Conservation (phyloP, 1,284 basidiomycete species). For the Neotropicomus parvogracilis region DNA sequence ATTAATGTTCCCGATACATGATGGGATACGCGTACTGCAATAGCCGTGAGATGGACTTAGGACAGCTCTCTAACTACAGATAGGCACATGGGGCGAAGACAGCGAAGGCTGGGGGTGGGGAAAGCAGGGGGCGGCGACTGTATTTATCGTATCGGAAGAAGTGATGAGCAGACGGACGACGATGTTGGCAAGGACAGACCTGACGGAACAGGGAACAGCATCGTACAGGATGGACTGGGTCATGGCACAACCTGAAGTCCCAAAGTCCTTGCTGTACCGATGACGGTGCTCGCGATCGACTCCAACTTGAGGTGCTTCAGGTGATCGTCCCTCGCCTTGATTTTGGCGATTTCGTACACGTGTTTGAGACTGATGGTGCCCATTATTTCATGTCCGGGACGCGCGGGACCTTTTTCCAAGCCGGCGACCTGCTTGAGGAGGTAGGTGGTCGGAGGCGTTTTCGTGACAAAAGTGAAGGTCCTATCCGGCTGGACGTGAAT, state of each 20-base stretch:
- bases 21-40: conserved; percentile 21
- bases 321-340: conserved; percentile 89
- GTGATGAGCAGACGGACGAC: conserved; percentile 22
- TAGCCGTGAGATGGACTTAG: conserved; percentile 15
- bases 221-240: conserved; percentile 32
- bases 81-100: conserved; percentile 13
- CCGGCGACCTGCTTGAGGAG: conserved; percentile 91
- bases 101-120: conserved; percentile 12
- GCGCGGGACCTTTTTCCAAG: conserved; percentile 85
- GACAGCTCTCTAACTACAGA: conserved; percentile 30
- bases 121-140: conserved; percentile 6
- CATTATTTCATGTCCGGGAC: conserved; percentile 70
- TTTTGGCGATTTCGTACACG: conserved; percentile 98
- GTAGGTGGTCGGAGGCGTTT: conserved; percentile 89
- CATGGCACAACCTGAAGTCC: conserved; percentile 87
- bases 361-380: conserved; percentile 94
- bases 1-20: conserved; percentile 36
- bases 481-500: conserved; percentile 95
- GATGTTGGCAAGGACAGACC: conserved; percentile 26
- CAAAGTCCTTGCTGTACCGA: conserved; percentile 81
- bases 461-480: conserved; percentile 89
- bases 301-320: conserved; percentile 81
- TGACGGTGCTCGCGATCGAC: conserved; percentile 81
- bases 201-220: conserved; percentile 15
- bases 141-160: conserved; percentile 9